Evolutionary conservation across 2,329 filamentous ascomycete genomes (phyloP).

Genomic region (Cordyceps tenuipes): DNA sequence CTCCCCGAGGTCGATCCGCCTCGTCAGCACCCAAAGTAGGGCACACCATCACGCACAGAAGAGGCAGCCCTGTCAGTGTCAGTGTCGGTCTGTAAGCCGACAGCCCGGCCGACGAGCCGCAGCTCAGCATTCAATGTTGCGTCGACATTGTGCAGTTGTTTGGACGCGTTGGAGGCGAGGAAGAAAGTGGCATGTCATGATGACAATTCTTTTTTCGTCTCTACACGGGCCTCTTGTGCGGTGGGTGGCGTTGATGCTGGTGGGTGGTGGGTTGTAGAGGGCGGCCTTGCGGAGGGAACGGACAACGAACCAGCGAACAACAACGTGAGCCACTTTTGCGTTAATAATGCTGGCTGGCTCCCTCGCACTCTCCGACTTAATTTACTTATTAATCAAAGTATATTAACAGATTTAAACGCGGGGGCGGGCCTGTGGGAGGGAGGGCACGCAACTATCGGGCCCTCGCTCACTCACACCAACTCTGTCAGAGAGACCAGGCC

Average conservation of each 20-base stretch:
- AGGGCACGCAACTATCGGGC: not conserved
- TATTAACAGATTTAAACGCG: not conserved
- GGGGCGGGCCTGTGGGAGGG: not conserved
- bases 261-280: not conserved
- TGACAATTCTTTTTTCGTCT: not conserved
- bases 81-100: not conserved
- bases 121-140: not conserved
- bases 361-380: not conserved
- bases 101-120: constrained; percentile 6
- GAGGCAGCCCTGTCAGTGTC: not conserved
- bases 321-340: not conserved
- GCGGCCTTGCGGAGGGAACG: not conserved
- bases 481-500: not conserved
- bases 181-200: not conserved
- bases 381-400: too few relatives aligned
- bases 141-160: not conserved
- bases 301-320: not conserved
- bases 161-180: not conserved
- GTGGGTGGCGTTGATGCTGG: not conserved
- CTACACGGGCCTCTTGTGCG: not conserved
- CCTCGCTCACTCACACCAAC: not conserved
- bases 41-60: not conserved
- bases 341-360: not conserved
- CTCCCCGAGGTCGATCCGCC: not conserved
- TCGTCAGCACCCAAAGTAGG: not conserved